A percentile compares a stretch with the other conserved stretches of the same genome.
These are phyloP conservation scores for Pestalotiopsis fici DNA, from an alignment of 2,329 filamentous ascomycete species.

Conservation along the genomic window DNA sequence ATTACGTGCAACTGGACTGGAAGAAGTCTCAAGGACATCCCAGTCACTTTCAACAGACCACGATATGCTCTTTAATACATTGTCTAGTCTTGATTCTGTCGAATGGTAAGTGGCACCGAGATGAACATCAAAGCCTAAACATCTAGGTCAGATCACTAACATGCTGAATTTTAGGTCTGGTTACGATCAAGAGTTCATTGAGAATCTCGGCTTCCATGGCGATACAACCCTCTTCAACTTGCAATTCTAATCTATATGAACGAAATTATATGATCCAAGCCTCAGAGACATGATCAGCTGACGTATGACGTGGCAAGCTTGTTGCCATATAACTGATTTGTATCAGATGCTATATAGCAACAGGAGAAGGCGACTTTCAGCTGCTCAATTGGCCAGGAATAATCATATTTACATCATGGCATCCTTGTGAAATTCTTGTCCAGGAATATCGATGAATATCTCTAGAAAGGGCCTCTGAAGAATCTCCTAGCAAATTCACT, in stretches of 20 bases:
- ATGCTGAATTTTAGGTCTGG: neutral
- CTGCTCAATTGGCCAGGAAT: neutral
- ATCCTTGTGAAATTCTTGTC: neutral
- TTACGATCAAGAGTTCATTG: neutral
- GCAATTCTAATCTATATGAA: neutral
- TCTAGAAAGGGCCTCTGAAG: no score
- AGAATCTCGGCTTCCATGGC: neutral
- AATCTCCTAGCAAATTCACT: neutral
- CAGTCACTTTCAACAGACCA: neutral
- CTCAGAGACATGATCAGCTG: neutral
- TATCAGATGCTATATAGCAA: neutral
- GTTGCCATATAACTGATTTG: no score
- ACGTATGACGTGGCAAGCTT: no score
- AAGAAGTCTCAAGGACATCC: neutral
- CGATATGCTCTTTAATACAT: neutral
- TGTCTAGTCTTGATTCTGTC: neutral
- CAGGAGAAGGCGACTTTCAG: neutral
- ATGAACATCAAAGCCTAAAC: neutral
- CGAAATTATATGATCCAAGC: neutral
- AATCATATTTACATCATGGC: neutral
- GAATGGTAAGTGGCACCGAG: neutral
- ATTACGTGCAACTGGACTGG: neutral
- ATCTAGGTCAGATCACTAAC: neutral
- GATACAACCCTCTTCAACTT: neutral
- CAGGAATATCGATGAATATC: neutral